phyloP scores from a whole-genome alignment of 345 rosid species.

The Salix viminalis region DNA sequence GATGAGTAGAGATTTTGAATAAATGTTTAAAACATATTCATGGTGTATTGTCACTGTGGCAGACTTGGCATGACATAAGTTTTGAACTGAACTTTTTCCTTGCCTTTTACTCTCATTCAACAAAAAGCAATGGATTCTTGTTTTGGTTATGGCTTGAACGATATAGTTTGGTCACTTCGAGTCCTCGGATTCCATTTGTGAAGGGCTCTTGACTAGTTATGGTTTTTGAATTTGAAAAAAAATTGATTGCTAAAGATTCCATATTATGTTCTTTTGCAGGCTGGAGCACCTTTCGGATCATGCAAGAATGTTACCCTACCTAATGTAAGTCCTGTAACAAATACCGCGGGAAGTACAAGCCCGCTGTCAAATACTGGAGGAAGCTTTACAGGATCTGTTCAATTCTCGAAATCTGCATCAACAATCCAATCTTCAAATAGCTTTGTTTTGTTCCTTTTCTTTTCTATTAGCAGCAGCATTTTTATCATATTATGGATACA shows the following conservation, averaged over 20 bases:
- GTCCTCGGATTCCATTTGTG: background rate
- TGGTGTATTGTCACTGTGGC: background rate
- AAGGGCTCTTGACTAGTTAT: background rate
- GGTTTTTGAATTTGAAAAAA: background rate
- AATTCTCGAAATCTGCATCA: slow-evolving; percentile 63
- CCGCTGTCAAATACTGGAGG: slow-evolving; percentile 31
- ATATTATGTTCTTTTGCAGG: slow-evolving; percentile 41
- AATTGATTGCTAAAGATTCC: slow-evolving; percentile 8
- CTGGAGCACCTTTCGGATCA: slow-evolving; percentile 79
- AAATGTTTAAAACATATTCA: background rate
- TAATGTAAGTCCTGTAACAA: slow-evolving; percentile 44
- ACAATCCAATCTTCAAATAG: slow-evolving; percentile 30
- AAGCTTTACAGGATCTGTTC: slow-evolving; percentile 85
- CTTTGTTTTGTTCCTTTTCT: slow-evolving; percentile 30
- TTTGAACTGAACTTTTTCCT: background rate
- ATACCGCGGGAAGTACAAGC: slow-evolving; percentile 39
- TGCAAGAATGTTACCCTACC: slow-evolving; percentile 68
- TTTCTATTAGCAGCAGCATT: slow-evolving; percentile 36
- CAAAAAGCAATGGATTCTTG: background rate
- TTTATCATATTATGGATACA: slow-evolving; percentile 25
- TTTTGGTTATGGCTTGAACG: background rate
- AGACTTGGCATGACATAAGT: background rate
- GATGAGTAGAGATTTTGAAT: background rate
- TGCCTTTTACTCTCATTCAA: background rate
- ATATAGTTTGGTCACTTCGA: background rate